Evolutionary conservation across 192 early-diverging fungal genomes (phyloP), one percentile per base, ranked within the genome.

Genomic region (Paraglomus brasilianum): DNA sequence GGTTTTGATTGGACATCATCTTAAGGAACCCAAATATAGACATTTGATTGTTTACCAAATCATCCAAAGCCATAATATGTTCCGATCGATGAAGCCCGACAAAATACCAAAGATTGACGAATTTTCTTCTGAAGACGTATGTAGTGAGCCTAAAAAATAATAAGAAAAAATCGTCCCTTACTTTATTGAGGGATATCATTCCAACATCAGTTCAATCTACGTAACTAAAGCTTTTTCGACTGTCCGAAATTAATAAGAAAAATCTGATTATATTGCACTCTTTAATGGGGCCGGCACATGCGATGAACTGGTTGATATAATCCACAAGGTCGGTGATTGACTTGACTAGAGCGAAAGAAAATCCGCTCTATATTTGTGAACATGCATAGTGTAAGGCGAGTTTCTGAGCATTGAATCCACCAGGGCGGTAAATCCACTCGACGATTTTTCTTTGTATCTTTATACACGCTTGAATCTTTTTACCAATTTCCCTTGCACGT

Each of bases 241-340:
- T n/a, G n/a, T n/a, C n/a, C 57, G 13, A 36, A 36, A 59, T 30
- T 7, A 59, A 59, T 59, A 59, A 59, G 36, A 59, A 59, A 59
- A 38, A 59, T 40, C 41, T 38, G 36, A 38, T 59, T 59, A 59
- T 36, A 59, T 59, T n/a, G n/a, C 8, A 7, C 30, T 53, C 14
- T 53, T 53, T 53, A 53, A 53, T 53, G 9, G 52, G n/a, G 52
- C 52, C 7, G 52, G 52, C 52, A 53, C 52, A 53, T 53, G 22
- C 22, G 52, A 61, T 61, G 59, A 61, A 61, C 59, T 61, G 45
- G 59, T 24, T 61, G 45, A 61, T 21, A 61, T 61, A 66, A 66
- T 66, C 42, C 52, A 17, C 49, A 66, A 51, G 24, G 49, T 51
- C 5, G n/a, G 49, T 64, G 2, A 64, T 64, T 17, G 61, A 64